Percentiles rank a stretch among this genome's conserved stretches.
These are phyloP conservation scores for Dothideomycetes sp. DNA, from an alignment of 2,329 filamentous ascomycete genomes.

Conservation along the genomic window DNA sequence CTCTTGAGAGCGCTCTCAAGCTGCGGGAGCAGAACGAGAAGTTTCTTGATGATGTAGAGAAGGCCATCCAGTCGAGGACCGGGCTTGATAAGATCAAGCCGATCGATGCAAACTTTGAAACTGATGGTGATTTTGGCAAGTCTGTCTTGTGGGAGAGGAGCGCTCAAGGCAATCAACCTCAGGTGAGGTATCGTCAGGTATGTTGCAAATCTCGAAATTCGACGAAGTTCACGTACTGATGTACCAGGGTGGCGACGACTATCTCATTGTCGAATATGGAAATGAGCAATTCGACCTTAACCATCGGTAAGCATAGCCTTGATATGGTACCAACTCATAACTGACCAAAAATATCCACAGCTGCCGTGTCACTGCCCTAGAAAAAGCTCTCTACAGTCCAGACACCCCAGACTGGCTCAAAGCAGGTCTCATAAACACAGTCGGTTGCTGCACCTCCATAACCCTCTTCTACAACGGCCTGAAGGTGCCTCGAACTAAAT, in stretches of 20 bases:
- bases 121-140: conserved; percentile 16
- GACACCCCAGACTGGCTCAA: conserved; percentile 27
- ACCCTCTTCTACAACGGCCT: conserved; percentile 30
- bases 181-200: conserved; percentile 22
- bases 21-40: conserved; percentile 31
- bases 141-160: conserved; percentile 20
- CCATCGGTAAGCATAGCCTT: conserved; percentile 4
- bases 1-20: conserved; percentile 40
- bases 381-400: conserved; percentile 33
- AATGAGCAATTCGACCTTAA: conserved; percentile 46
- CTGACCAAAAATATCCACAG: no score
- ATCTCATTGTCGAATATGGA: conserved; percentile 48
- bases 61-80: conserved; percentile 24
- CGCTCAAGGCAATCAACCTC: conserved; percentile 16
- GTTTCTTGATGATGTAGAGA: conserved; percentile 34
- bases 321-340: no score
- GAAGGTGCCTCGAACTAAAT: conserved; percentile 22
- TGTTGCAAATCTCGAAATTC: conserved; percentile 11
- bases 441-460: conserved; percentile 39
- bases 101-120: conserved; percentile 14
- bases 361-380: conserved; percentile 43
- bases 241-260: conserved; percentile 30
- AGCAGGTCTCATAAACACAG: conserved; percentile 36
- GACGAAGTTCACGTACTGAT: not conserved
- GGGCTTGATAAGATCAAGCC: conserved; percentile 23